These are phyloP conservation scores for Fusarium chuoi DNA, from an alignment of 2,329 filamentous ascomycete species.

Conservation along the genomic window DNA sequence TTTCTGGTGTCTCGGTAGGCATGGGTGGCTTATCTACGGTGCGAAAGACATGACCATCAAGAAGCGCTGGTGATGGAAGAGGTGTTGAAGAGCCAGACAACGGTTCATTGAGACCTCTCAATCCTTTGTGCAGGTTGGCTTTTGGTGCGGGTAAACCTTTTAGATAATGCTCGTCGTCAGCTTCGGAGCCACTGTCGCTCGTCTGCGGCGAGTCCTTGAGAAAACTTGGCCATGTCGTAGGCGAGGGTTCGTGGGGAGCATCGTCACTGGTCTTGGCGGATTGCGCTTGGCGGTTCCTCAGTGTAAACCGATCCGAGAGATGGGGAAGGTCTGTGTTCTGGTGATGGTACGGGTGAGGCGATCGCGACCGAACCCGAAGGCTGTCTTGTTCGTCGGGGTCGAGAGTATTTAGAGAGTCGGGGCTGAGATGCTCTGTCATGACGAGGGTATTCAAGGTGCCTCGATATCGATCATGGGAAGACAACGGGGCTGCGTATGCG, in stretches of 20 bases:
- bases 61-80: conserved; percentile 58
- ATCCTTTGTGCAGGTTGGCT: conserved; percentile 78
- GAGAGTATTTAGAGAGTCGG: conserved; percentile 48
- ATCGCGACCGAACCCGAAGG: conserved; percentile 65
- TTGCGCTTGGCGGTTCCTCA: conserved; percentile 34
- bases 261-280: conserved; percentile 29
- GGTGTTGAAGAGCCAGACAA: conserved; percentile 67
- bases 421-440: conserved; percentile 60
- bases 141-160: conserved; percentile 86
- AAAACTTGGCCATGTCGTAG: conserved; percentile 46
- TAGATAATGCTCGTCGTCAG: conserved; percentile 91
- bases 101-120: conserved; percentile 69
- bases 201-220: conserved; percentile 67
- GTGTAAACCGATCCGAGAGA: conserved; percentile 54
- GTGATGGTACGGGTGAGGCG: conserved; percentile 75
- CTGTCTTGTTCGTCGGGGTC: conserved; percentile 51
- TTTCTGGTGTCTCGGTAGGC: conserved; percentile 26
- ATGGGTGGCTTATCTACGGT: conserved; percentile 31
- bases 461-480: conserved; percentile 46
- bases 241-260: conserved; percentile 38
- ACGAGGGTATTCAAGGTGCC: conserved; percentile 43
- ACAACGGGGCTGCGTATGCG: conserved; percentile 36
- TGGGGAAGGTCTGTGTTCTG: conserved; percentile 66
- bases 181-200: conserved; percentile 94
- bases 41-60: conserved; percentile 54